Base-by-base conservation (phyloP, 2,329 filamentous ascomycete genomes). In the Monilinia aucupariae region DNA sequence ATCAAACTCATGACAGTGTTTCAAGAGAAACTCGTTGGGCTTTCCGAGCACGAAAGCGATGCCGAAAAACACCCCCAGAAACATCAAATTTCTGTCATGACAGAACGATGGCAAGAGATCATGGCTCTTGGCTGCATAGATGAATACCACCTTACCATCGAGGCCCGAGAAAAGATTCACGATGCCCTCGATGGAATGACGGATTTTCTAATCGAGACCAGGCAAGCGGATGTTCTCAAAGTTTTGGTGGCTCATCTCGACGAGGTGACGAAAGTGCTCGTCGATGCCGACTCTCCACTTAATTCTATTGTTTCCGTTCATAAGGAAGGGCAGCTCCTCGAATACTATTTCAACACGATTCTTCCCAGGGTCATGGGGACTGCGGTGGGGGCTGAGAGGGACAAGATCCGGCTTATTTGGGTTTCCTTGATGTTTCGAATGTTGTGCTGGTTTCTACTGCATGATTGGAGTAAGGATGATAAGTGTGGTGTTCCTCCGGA, bases 401-500 rank as follows among this genome's bases (percentile, higher is more conserved):
- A 70, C n/a, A 17, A 67, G 25, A 65, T 64, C 30, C 61, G 65
- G n/a, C 75, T 78, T 9, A 77, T 83, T n/a, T 84, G 82, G 82
- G 81, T 80, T 67, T 79, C 78, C 9, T 72, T 85, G 22, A 76
- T 84, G 4, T 81, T 84, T 65, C 74, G 82, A 32, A 85, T 84
- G 82, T 75, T 84, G 30, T 84, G 81, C 69, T 84, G 82, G 83
- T 71, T 84, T 59, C 76, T 81, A 73, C 72, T 85, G 65, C 82
- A 85, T 68, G 81, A 85, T 67, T 84, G 85, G 59, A 75, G 82
- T 70, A 81, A 80, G 69, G 75, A 78, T 64, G 82, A 85, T 62
- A 75, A 80, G 12, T 81, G 83, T 70, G 71, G 81, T 3, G 74
- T 78, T 51, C 82, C 82, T 71, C 81, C 80, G 64, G 81, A 84